These are phyloP conservation scores for Eragrostis curvula DNA, from an alignment of 176 grass and related monocot genomes.

Conservation along the genomic window DNA sequence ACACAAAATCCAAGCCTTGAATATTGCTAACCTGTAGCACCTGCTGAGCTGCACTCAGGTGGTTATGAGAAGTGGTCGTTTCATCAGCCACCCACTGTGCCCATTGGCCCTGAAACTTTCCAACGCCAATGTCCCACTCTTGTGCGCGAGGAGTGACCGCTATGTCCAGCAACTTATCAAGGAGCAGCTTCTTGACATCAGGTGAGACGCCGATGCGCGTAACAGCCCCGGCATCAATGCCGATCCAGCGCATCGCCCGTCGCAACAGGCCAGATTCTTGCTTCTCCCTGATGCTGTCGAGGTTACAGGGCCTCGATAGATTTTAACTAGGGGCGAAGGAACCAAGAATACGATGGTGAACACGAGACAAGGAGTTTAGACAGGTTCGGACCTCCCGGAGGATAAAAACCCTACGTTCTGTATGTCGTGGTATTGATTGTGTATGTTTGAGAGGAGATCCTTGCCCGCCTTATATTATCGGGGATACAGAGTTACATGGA, in stretches of 20 bases:
- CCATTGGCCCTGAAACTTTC: constrained; percentile 11
- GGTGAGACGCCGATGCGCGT: background rate
- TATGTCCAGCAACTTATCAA: constrained; percentile 8
- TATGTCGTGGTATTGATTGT: too few relatives aligned
- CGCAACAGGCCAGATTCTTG: background rate
- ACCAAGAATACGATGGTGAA: too few relatives aligned
- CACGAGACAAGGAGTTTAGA: too few relatives aligned
- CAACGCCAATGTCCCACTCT: constrained; percentile 13
- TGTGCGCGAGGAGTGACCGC: background rate
- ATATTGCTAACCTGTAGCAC: constrained; percentile 23
- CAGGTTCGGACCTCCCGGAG: too few relatives aligned
- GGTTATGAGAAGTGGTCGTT: background rate
- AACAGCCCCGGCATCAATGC: background rate
- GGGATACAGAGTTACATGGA: too few relatives aligned
- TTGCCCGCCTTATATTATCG: too few relatives aligned
- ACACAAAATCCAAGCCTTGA: constrained; percentile 18
- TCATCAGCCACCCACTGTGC: background rate
- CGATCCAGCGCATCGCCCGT: background rate
- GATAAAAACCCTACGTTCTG: too few relatives aligned
- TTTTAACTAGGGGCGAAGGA: too few relatives aligned
- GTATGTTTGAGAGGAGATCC: too few relatives aligned
- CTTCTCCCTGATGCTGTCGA: constrained; percentile 21
- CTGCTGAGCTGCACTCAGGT: background rate
- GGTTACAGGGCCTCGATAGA: too few relatives aligned
- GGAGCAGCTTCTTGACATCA: constrained; percentile 5